Evolutionary conservation across 257 asterid genomes (phyloP).

Genomic region (Capsicum chinense): DNA sequence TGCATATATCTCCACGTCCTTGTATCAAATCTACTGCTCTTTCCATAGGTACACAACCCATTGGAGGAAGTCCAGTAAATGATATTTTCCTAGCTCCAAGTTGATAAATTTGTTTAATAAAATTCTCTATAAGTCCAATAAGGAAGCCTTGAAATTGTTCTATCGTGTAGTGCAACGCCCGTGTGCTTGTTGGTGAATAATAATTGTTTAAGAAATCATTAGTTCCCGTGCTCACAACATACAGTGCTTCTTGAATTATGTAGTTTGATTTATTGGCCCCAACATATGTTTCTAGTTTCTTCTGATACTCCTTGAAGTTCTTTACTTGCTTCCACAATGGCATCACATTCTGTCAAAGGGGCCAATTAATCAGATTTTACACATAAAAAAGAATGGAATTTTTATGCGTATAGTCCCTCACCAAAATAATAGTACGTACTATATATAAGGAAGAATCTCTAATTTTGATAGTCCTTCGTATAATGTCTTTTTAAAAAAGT

Average conservation of each 20-base stretch:
- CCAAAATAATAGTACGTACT: neutral
- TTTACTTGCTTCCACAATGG: slow-evolving; percentile 90
- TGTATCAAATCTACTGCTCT: slow-evolving; percentile 61
- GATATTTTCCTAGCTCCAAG: slow-evolving; percentile 79
- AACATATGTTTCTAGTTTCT: slow-evolving; percentile 49
- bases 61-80: slow-evolving; percentile 83
- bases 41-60: slow-evolving; percentile 92
- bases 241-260: slow-evolving; percentile 62
- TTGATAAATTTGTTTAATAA: slow-evolving; percentile 54
- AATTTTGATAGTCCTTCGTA: no score
- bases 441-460: no score
- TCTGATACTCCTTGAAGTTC: slow-evolving; percentile 73
- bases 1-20: slow-evolving; percentile 69
- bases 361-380: neutral
- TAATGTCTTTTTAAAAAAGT: no score
- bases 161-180: slow-evolving; percentile 51
- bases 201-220: slow-evolving; percentile 93
- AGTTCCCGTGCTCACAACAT: slow-evolving; percentile 80
- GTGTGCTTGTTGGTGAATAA: slow-evolving; percentile 57
- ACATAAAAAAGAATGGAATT: neutral
- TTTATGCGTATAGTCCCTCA: neutral
- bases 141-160: slow-evolving; percentile 66
- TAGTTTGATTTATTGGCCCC: slow-evolving; percentile 54
- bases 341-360: slow-evolving; percentile 62
- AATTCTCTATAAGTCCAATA: slow-evolving; percentile 55